These are phyloP conservation scores for Aspergillus glaucus DNA, from an alignment of 2,329 filamentous ascomycete species.

Conservation along the genomic window DNA sequence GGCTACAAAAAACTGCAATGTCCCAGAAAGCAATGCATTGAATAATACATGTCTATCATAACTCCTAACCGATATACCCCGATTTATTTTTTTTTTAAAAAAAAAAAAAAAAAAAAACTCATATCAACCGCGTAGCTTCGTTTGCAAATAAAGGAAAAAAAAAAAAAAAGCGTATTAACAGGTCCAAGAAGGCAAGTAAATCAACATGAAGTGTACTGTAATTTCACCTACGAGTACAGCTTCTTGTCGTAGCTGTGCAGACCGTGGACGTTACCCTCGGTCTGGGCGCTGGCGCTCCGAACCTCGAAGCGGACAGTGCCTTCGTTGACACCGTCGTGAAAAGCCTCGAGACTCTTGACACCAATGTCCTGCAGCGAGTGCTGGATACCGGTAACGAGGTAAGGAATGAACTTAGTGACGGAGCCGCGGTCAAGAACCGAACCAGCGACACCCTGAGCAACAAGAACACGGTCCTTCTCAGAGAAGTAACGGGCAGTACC, in stretches of 20 bases:
- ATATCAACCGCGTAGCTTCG: conserved; percentile 21
- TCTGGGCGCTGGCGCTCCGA: conserved; percentile 85
- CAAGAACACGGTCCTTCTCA: conserved; percentile 87
- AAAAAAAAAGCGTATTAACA: conserved; percentile 20
- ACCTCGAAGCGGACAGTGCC: conserved; percentile 87
- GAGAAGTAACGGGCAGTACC: conserved; percentile 98
- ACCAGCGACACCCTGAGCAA: conserved; percentile 93
- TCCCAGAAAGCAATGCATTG: conserved; percentile 7
- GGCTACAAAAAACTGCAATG: background rate
- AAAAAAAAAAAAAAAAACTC: conserved; percentile 12
- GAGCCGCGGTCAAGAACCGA: conserved; percentile 56
- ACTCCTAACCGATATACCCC: conserved; percentile 28
- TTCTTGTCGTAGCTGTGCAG: conserved; percentile 99
- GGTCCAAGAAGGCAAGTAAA: conserved; percentile 10
- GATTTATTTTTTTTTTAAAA: conserved; percentile 24
- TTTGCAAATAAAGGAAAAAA: conserved; percentile 10
- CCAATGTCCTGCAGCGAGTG: conserved; percentile 97
- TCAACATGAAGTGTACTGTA: conserved; percentile 4
- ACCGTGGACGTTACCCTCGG: conserved; percentile 91
- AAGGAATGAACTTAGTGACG: conserved; percentile 91
- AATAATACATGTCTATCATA: conserved; percentile 10
- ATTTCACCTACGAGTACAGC: conserved; percentile 69
- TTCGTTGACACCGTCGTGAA: conserved; percentile 67
- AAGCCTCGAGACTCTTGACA: conserved; percentile 67
- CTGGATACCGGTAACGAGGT: conserved; percentile 90